Evolutionary conservation across 1,139 yeast species (phyloP).

Genomic region (Yamadazyma buinensis): DNA sequence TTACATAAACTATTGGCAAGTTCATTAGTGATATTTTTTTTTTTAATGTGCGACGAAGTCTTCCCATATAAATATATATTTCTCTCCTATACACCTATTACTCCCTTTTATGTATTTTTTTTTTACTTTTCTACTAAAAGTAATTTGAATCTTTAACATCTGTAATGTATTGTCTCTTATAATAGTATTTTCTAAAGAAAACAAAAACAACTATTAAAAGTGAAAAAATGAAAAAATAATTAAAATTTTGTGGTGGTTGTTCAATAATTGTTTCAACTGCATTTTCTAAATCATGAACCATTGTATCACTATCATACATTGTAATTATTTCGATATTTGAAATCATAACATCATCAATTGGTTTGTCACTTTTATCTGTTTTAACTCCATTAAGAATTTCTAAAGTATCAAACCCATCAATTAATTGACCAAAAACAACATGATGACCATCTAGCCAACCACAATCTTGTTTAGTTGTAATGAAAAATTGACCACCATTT

Average conservation of each 20-base stretch:
- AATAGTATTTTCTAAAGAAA: constrained; percentile 16
- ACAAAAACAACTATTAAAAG: constrained; percentile 13
- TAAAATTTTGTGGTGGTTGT: constrained; percentile 12
- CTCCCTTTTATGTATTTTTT: no score
- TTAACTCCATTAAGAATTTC: constrained; percentile 30
- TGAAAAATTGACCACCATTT: constrained; percentile 43
- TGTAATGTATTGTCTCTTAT: constrained; percentile 23
- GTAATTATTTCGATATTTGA: constrained; percentile 21
- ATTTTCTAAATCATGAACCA: constrained; percentile 8
- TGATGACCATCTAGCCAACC: constrained; percentile 51
- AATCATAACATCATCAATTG: constrained; percentile 31
- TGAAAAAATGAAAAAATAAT: constrained; percentile 18
- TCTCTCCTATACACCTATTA: constrained; percentile 1
- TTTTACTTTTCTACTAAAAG: no score
- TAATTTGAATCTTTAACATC: constrained; percentile 27
- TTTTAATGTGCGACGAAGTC: no score
- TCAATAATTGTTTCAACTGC: constrained; percentile 10
- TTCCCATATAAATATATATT: no score
- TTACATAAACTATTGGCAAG: constrained; percentile 52
- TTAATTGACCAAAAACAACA: constrained; percentile 54
- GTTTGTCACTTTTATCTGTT: constrained; percentile 37
- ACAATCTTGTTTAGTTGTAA: constrained; percentile 24
- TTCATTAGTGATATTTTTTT: constrained; percentile 12
- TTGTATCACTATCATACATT: constrained; percentile 10
- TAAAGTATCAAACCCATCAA: constrained; percentile 39